Conservation (phyloP, 2,329 filamentous ascomycete species). For the Pseudopithomyces maydicus region DNA sequence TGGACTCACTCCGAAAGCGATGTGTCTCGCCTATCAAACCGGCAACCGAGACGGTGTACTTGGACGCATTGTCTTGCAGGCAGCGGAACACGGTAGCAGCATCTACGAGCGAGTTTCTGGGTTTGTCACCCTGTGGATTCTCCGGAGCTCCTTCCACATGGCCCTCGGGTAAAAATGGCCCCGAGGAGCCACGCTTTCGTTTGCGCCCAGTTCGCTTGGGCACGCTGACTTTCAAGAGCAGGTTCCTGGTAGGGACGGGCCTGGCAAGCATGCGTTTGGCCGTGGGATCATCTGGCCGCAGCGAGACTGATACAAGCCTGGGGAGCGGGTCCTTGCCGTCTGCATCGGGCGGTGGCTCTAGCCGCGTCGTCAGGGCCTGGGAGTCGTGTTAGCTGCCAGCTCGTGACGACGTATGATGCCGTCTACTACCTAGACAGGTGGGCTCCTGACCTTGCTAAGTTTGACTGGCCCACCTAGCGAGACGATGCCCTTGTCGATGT, state of each 20-base stretch:
- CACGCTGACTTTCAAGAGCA: conserved; percentile 84
- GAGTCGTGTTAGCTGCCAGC: conserved; percentile 5
- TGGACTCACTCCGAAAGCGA: conserved; percentile 71
- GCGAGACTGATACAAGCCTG: conserved; percentile 67
- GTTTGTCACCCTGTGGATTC: not conserved
- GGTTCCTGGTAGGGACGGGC: conserved; percentile 76
- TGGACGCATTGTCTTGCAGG: conserved; percentile 71
- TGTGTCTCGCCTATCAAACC: conserved; percentile 80
- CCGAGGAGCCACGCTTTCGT: conserved; percentile 77
- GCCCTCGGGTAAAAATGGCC: conserved; percentile 58
- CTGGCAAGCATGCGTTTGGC: conserved; percentile 79
- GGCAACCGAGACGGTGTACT: conserved; percentile 71
- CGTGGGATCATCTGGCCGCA: conserved; percentile 79
- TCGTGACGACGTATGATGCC: not conserved
- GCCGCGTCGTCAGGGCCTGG: conserved; percentile 34
- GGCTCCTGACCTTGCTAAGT: conserved; percentile 56
- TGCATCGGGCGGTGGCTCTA: conserved; percentile 26
- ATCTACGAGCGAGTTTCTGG: conserved; percentile 19
- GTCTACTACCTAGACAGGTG: not conserved
- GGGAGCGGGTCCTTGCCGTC: conserved; percentile 47
- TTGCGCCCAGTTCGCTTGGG: conserved; percentile 86
- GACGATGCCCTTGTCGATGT: conserved; percentile 66
- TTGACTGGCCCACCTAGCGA: conserved; percentile 64
- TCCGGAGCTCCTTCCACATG: conserved; percentile 10
- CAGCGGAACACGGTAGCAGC: conserved; percentile 60